phyloP scores from a whole-genome alignment of 768 basidiomycete genomes.

The Tylopilus sp. region DNA sequence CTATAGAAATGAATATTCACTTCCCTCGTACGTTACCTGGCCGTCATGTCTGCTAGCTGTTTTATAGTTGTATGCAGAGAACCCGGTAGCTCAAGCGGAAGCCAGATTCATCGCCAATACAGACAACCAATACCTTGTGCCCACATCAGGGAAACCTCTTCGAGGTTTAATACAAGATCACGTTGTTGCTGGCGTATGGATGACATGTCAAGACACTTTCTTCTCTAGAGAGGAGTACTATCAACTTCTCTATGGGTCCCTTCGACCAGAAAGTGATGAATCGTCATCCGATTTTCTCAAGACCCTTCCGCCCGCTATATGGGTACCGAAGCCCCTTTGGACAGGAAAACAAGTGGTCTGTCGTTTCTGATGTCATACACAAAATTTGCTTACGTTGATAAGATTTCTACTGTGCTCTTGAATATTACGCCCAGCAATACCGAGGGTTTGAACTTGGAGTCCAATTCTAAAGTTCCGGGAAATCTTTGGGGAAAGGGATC shows the following conservation, averaged over 20 bases:
- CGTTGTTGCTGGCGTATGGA: constrained; percentile 98
- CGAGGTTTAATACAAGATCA: constrained; percentile 99
- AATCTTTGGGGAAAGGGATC: constrained; percentile 80
- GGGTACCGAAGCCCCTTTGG: constrained; percentile 90
- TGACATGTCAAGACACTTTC: constrained; percentile 94
- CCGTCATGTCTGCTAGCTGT: not conserved
- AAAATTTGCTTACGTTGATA: constrained; percentile 1
- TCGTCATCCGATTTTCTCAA: constrained; percentile 53
- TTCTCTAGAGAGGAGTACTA: constrained; percentile 95
- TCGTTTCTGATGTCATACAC: not conserved
- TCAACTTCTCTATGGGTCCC: constrained; percentile 91
- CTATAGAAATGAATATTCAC: constrained; percentile 97
- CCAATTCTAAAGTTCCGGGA: constrained; percentile 87
- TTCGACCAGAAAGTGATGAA: constrained; percentile 82
- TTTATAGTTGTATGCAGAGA: constrained; percentile 52
- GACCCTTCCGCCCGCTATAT: constrained; percentile 88
- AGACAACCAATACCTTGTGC: constrained; percentile 98
- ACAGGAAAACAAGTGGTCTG: constrained; percentile 96
- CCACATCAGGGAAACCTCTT: constrained; percentile 95
- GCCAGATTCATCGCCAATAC: constrained; percentile 94
- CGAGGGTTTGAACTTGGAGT: constrained; percentile 78
- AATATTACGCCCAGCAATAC: constrained; percentile 84
- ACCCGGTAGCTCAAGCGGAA: constrained; percentile 92
- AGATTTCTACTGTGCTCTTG: constrained; percentile 92
- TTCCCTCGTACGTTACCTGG: constrained; percentile 76